Evolutionary conservation across 148 eudicot genomes (phyloP).

Genomic region (Persicaria tinctoria): DNA sequence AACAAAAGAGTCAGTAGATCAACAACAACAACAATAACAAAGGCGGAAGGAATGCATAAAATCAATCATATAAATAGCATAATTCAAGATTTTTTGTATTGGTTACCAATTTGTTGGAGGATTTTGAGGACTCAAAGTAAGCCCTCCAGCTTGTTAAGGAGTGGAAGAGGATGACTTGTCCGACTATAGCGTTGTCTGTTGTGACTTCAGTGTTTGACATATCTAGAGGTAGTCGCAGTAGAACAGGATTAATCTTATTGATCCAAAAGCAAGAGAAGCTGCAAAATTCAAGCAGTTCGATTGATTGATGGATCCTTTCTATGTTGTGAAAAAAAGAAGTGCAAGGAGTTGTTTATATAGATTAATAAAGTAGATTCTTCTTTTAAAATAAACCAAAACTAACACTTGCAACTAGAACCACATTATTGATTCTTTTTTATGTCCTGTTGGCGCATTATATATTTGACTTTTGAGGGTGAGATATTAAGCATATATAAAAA

Average conservation of each 20-base stretch:
- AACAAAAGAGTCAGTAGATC: no score
- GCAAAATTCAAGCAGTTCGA: no score
- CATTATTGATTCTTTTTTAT: no score
- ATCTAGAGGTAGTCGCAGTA: no score
- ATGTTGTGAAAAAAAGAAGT: neutral
- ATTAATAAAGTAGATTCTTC: neutral
- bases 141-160: constrained; percentile 4
- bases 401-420: no score
- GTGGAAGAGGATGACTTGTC: neutral
- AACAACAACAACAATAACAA: neutral
- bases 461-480: no score
- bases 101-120: constrained; percentile 10
- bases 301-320: neutral
- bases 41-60: neutral
- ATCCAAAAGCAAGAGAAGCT: no score
- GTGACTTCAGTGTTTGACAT: neutral
- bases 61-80: neutral
- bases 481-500: no score
- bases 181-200: neutral
- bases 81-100: no score
- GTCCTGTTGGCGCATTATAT: no score
- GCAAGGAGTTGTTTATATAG: neutral
- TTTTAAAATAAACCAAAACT: neutral
- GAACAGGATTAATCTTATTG: no score
- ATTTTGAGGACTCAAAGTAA: neutral